phyloP scores from a whole-genome alignment of 345 rosid genomes.

The Pistacia vera region DNA sequence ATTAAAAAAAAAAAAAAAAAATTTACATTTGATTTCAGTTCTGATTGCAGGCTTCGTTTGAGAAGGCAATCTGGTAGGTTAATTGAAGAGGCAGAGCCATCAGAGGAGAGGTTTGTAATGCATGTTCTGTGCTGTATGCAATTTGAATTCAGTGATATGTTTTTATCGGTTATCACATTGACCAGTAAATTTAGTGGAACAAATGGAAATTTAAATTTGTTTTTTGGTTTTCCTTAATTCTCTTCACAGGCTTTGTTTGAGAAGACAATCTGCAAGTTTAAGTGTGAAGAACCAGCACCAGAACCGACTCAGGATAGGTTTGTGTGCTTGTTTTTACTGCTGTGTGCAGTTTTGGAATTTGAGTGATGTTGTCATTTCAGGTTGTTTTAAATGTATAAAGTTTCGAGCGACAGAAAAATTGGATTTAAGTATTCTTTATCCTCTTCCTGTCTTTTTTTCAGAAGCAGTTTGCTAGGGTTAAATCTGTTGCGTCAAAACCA shows the following conservation, averaged over 20 bases:
- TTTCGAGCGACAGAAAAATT: background rate
- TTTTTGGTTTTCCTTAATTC: background rate
- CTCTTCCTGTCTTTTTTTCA: slow-evolving; percentile 19
- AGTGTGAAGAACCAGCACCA: slow-evolving; percentile 16
- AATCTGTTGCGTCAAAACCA: slow-evolving; percentile 35
- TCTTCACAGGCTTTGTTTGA: slow-evolving; percentile 16
- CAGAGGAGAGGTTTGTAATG: slow-evolving; percentile 20
- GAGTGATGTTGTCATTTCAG: background rate
- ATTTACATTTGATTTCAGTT: slow-evolving; percentile 1
- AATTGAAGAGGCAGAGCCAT: slow-evolving; percentile 32
- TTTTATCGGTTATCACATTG: background rate
- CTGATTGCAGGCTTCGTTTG: slow-evolving; percentile 25
- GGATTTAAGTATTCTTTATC: background rate
- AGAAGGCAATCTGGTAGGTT: slow-evolving; percentile 34
- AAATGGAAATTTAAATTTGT: background rate
- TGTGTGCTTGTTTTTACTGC: slow-evolving; percentile 3
- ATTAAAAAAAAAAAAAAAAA: background rate
- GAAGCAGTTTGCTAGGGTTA: slow-evolving; percentile 33
- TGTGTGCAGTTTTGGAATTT: background rate
- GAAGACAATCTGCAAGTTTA: slow-evolving; percentile 24
- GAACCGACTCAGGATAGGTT: slow-evolving; percentile 13
- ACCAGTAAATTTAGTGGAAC: background rate
- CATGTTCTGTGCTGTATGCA: background rate
- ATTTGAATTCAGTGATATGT: background rate
- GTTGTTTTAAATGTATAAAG: background rate